phyloP scores from a whole-genome alignment of 169 alveolate genomes.

The Toxoplasma gondii region DNA sequence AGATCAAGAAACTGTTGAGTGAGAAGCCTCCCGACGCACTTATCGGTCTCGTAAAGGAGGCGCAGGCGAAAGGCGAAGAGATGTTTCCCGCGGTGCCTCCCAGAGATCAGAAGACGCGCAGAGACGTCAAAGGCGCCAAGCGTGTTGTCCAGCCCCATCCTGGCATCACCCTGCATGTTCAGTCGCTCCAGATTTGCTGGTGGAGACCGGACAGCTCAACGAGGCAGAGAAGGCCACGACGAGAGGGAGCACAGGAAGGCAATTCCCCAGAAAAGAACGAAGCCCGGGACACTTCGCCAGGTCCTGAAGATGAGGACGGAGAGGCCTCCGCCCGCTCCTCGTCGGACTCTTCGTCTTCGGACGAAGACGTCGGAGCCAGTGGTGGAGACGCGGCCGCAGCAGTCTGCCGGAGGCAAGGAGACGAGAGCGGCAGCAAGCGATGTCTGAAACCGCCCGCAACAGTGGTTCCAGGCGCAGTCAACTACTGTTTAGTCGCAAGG shows the following conservation, averaged over 20 bases:
- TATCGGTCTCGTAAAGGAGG: neutral
- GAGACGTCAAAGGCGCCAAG: neutral
- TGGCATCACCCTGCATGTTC: neutral
- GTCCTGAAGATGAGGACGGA: neutral
- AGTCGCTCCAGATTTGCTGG: conserved; percentile 9
- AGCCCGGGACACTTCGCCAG: neutral
- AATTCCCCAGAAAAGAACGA: too few relatives aligned
- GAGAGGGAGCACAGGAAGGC: too few relatives aligned
- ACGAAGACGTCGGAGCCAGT: neutral
- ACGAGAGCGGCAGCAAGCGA: neutral
- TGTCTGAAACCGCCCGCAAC: neutral
- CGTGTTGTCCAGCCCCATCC: neutral
- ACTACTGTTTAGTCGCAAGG: neutral
- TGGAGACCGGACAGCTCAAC: neutral
- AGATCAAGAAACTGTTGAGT: neutral
- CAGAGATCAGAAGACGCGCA: neutral
- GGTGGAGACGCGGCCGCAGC: neutral
- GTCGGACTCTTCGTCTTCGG: neutral
- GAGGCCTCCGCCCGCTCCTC: neutral
- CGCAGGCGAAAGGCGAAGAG: neutral
- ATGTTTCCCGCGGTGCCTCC: neutral
- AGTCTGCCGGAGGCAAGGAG: neutral
- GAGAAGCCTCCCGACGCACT: neutral
- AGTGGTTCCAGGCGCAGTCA: neutral
- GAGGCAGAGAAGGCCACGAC: neutral